Conservation (phyloP, 352 stramenopile genomes). For the Phytophthora capsici region DNA sequence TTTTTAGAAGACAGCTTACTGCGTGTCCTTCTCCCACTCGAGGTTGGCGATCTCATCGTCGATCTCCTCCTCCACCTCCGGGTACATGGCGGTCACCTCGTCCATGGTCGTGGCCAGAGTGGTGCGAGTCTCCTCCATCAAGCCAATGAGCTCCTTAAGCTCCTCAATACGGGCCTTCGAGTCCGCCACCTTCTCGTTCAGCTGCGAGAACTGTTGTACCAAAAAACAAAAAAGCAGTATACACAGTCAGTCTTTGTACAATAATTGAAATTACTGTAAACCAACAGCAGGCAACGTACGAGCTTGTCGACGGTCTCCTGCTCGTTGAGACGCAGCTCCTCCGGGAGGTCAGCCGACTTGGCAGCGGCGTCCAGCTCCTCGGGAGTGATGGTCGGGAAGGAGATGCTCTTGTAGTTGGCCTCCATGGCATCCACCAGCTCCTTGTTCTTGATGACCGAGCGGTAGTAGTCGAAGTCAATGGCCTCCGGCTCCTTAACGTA, state of each 20-base stretch:
- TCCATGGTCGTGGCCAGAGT: constrained; percentile 88
- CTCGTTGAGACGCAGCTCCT: constrained; percentile 77
- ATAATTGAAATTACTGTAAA: constrained; percentile 8
- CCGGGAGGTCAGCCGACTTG: constrained; percentile 51
- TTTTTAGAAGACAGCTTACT: constrained; percentile 49
- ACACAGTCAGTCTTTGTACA: not conserved
- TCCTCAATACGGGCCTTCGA: constrained; percentile 88
- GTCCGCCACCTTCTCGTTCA: constrained; percentile 85
- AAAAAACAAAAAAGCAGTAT: constrained; percentile 15
- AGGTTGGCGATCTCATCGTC: constrained; percentile 90
- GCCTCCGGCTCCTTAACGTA: constrained; percentile 81
- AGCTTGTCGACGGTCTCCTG: constrained; percentile 80
- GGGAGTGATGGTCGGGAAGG: constrained; percentile 80
- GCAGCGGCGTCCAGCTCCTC: constrained; percentile 68
- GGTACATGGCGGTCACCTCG: constrained; percentile 87
- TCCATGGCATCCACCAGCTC: constrained; percentile 86
- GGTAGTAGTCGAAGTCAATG: constrained; percentile 90
- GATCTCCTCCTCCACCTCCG: constrained; percentile 86
- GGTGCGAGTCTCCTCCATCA: constrained; percentile 87
- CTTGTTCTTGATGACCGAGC: constrained; percentile 90
- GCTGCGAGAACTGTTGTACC: constrained; percentile 57
- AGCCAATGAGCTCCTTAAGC: constrained; percentile 82
- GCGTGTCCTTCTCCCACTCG: constrained; percentile 91
- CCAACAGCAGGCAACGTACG: constrained; percentile 32
- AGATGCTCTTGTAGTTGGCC: constrained; percentile 88